These are phyloP conservation scores for Esteya vermicola DNA, from an alignment of 2,329 filamentous ascomycete genomes.

Conservation along the genomic window DNA sequence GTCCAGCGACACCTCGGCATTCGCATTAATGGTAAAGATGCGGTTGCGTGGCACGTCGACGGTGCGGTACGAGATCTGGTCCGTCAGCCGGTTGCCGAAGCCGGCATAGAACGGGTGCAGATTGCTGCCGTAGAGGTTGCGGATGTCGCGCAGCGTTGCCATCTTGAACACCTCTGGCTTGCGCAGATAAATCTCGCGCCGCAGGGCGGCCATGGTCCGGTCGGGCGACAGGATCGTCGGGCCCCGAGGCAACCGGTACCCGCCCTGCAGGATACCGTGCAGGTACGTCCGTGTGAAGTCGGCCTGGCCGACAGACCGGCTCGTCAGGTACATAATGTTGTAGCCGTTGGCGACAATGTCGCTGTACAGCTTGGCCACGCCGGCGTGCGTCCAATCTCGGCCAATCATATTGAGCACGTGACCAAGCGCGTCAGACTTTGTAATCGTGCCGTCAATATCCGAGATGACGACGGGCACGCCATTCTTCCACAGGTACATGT, in stretches of 20 bases:
- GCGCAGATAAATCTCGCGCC: slow-evolving; percentile 83
- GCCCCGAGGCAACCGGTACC: slow-evolving; percentile 71
- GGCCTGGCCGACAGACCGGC: slow-evolving; percentile 82
- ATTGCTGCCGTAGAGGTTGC: slow-evolving; percentile 66
- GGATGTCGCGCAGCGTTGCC: slow-evolving; percentile 90
- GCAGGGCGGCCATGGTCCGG: slow-evolving; percentile 80
- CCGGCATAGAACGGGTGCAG: slow-evolving; percentile 87
- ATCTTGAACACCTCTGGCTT: slow-evolving; percentile 99
- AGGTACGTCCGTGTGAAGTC: slow-evolving; percentile 84
- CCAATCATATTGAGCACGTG: slow-evolving; percentile 95
- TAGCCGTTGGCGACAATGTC: slow-evolving; percentile 94
- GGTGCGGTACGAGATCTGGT: slow-evolving; percentile 88
- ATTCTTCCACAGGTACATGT: slow-evolving; percentile 87
- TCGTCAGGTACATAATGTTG: slow-evolving; percentile 97
- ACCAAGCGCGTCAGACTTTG: slow-evolving; percentile 87
- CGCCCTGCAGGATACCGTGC: slow-evolving; percentile 77
- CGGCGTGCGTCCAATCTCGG: slow-evolving; percentile 93
- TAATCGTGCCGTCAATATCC: slow-evolving; percentile 97
- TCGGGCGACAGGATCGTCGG: slow-evolving; percentile 94
- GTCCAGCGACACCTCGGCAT: slow-evolving; percentile 87
- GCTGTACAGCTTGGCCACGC: slow-evolving; percentile 92
- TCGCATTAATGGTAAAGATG: slow-evolving; percentile 95
- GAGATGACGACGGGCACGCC: slow-evolving; percentile 93
- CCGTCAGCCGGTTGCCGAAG: slow-evolving; percentile 91
- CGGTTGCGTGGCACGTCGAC: slow-evolving; percentile 89